Evolutionary conservation across 1,284 basidiomycete species (phyloP), one percentile per base, ranked within the genome.

Genomic region (Laetiporus sulphureus): DNA sequence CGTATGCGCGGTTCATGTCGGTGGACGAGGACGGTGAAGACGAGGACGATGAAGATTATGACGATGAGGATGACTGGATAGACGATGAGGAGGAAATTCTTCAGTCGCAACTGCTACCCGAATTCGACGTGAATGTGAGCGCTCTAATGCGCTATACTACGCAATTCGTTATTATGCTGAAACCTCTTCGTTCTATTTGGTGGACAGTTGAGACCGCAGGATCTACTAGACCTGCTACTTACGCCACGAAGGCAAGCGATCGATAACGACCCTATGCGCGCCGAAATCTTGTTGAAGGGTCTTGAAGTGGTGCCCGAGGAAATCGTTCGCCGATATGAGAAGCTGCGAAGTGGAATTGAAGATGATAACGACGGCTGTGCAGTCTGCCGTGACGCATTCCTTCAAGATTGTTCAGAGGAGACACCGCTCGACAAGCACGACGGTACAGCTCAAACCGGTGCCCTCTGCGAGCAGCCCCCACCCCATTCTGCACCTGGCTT

Each of bases 291-390:
- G 23, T 46, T 59, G 3, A 37, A 41, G 0, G 46, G 45, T 5
- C 48, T 62, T 23, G 60, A 62, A 33, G 27, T 38, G 2, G 49
- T 58, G 3, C 38, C 59, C 1, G 42, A 52, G 4, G 52, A 54
- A 7, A 48, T 61, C 19, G 48, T 57, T 2, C 47, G 42, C 1
- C 49, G 60, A 7, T 62, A 60, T 36, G 57, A 62, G 51, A 47
- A 51, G 36, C 44, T 62, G 32, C 50, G 58, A 24, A 44, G 44
- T 3, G 50, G 53, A 6, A 38, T 46, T 16, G 52, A 47, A 4
- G 51, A 60, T 13, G 48, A 51, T 23, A 43, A 34, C 6, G 60
- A 57, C 12, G 55, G 58, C 1, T 62, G 60, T 38, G 57, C 58
- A 4, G 55, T 62, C 7, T 62, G 60, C 32, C 52, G 58, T 2